Conservation (phyloP, 75 land plant genomes). For the Cupressus sempervirens region DNA sequence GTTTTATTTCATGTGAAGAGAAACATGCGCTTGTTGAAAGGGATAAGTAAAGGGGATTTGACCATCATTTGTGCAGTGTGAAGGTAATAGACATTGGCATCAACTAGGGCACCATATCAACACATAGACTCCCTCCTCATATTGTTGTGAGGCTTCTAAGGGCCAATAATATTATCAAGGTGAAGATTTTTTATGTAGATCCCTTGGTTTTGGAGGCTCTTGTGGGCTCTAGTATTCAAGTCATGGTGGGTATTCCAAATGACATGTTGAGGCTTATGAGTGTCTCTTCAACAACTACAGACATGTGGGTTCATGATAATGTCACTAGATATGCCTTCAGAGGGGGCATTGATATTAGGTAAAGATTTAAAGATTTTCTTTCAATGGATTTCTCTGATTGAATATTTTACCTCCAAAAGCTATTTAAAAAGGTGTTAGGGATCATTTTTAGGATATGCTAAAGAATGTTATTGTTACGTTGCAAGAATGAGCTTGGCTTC, state of each 20-base stretch:
- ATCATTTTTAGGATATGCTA: too few relatives aligned
- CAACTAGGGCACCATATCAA: too few relatives aligned
- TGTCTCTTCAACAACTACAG: constrained; percentile 19
- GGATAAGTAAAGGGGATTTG: too few relatives aligned
- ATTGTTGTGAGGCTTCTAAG: constrained; percentile 48
- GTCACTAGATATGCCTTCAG: too few relatives aligned
- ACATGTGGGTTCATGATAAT: constrained; percentile 44
- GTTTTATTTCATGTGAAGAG: too few relatives aligned
- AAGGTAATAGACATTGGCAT: constrained; percentile 17
- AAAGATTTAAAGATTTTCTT: not conserved
- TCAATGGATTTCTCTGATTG: not conserved
- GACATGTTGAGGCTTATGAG: constrained; percentile 36
- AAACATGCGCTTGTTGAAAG: too few relatives aligned
- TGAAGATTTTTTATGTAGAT: constrained; percentile 76
- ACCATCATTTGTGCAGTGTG: not conserved
- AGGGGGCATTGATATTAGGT: constrained; percentile 50
- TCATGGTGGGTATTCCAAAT: constrained; percentile 76
- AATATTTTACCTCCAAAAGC: too few relatives aligned
- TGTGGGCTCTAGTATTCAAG: constrained; percentile 51
- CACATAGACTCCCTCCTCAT: constrained; percentile 38
- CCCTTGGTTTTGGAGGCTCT: constrained; percentile 40
- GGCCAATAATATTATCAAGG: constrained; percentile 50
- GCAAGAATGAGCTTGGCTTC: too few relatives aligned
- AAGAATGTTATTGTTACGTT: too few relatives aligned
- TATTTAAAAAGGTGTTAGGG: too few relatives aligned